phyloP scores from a whole-genome alignment of 2,329 filamentous ascomycete genomes.

The Exophiala sp. region DNA sequence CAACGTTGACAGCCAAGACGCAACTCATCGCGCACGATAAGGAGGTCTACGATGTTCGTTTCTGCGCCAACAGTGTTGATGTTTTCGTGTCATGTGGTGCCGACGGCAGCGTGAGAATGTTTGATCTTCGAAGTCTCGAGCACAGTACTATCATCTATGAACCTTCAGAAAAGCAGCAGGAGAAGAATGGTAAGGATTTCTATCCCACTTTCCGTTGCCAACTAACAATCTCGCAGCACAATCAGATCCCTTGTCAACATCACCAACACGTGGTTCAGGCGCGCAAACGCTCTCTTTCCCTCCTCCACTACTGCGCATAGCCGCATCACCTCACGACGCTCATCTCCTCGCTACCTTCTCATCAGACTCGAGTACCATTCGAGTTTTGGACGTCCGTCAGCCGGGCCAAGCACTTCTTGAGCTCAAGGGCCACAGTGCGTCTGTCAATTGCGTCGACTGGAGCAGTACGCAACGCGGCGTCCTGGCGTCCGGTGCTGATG shows the following conservation, averaged over 20 bases:
- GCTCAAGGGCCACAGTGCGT: slow-evolving; percentile 78
- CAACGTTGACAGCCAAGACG: slow-evolving; percentile 94
- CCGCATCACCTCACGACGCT: slow-evolving; percentile 73
- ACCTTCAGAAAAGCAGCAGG: slow-evolving; percentile 74
- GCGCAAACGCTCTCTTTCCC: slow-evolving; percentile 37
- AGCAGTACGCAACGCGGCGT: slow-evolving; percentile 81
- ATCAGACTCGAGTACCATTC: slow-evolving; percentile 84
- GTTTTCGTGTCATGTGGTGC: slow-evolving; percentile 98
- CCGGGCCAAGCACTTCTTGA: slow-evolving; percentile 93
- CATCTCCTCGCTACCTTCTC: slow-evolving; percentile 97
- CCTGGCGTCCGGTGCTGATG: slow-evolving; percentile 86
- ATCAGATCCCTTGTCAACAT: slow-evolving; percentile 22
- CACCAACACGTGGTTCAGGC: slow-evolving; percentile 21
- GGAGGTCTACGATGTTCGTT: slow-evolving; percentile 91
- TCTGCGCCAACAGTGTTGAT: slow-evolving; percentile 97
- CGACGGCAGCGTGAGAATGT: slow-evolving; percentile 97
- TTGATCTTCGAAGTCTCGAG: slow-evolving; percentile 91
- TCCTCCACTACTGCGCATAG: slow-evolving; percentile 70
- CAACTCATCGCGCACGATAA: slow-evolving; percentile 98
- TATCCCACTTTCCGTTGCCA: slow-evolving; percentile 49
- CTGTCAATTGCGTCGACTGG: slow-evolving; percentile 95
- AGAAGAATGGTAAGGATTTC: slow-evolving; percentile 63
- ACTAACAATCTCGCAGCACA: slow-evolving; percentile 14
- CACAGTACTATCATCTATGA: slow-evolving; percentile 99
- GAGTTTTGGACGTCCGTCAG: slow-evolving; percentile 93